A percentile compares a stretch with the other conserved stretches of the same genome.
Evolutionary conservation across 495 filamentous ascomycete species (phyloP).

Genomic region (Sphaerosporella brunnea): DNA sequence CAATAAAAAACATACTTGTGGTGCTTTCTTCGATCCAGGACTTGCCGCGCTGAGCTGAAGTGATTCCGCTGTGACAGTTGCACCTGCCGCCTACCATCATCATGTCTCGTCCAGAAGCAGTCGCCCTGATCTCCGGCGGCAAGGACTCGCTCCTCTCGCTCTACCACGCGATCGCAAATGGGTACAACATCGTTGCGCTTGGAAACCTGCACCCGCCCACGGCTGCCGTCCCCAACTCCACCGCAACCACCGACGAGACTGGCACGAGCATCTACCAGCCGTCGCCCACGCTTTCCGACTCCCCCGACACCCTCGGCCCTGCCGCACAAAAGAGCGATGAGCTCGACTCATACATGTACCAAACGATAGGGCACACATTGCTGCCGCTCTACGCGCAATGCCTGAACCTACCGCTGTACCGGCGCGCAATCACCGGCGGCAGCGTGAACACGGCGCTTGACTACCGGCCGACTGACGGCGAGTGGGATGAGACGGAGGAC

Average conservation of each 20-base stretch:
- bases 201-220: conserved; percentile 63
- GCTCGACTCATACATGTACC: conserved; percentile 97
- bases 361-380: conserved; percentile 78
- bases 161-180: conserved; percentile 72
- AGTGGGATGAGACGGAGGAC: conserved; percentile 69
- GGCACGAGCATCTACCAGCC: conserved; percentile 6
- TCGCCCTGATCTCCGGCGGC: conserved; percentile 84
- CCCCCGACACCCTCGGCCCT: no score
- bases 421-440: conserved; percentile 48
- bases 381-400: conserved; percentile 71
- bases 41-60: no score
- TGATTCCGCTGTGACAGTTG: no score
- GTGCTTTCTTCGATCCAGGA: no score
- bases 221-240: conserved; percentile 4
- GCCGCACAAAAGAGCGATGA: conserved; percentile 27
- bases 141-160: conserved; percentile 93
- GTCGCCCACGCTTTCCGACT: neutral
- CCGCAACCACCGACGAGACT: neutral
- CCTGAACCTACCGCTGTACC: conserved; percentile 62
- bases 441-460: conserved; percentile 47
- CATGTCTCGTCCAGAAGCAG: conserved; percentile 39
- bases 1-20: no score
- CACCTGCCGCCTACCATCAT: no score
- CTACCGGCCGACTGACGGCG: conserved; percentile 28
- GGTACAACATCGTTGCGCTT: conserved; percentile 69